Evolutionary conservation across 2,329 filamentous ascomycete species (phyloP).

Genomic region (Rhinocladiella similis): DNA sequence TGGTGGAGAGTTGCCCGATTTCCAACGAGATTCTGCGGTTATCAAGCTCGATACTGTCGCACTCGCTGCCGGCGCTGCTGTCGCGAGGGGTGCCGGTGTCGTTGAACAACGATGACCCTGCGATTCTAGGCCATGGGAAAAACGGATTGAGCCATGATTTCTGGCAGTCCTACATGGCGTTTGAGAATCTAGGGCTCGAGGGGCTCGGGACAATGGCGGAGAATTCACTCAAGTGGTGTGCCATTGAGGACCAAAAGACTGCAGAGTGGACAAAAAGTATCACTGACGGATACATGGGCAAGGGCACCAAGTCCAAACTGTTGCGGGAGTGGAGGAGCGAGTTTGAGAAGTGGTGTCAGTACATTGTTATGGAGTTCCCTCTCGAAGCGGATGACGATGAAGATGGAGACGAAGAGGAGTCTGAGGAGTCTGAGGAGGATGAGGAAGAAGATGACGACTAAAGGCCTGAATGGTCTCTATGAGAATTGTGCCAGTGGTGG

Average conservation of each 20-base stretch:
- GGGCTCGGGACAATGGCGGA: conserved; percentile 85
- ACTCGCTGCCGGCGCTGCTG: conserved; percentile 80
- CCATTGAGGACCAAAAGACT: conserved; percentile 75
- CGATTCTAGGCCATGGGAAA: conserved; percentile 79
- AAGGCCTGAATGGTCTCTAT: conserved; percentile 15
- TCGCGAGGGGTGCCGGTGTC: conserved; percentile 81
- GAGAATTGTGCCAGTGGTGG: conserved; percentile 1
- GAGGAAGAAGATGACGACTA: conserved; percentile 25
- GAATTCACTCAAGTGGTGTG: conserved; percentile 88
- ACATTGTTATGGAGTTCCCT: conserved; percentile 78
- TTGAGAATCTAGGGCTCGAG: conserved; percentile 86
- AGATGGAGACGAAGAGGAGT: conserved; percentile 27
- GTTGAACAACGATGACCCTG: conserved; percentile 88
- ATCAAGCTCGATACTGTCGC: conserved; percentile 71
- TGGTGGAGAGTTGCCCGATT: conserved; percentile 88
- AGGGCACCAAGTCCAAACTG: conserved; percentile 67
- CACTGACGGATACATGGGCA: conserved; percentile 70
- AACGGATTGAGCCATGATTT: conserved; percentile 89
- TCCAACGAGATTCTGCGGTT: conserved; percentile 85
- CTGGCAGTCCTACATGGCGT: conserved; percentile 88
- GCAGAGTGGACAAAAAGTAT: conserved; percentile 73
- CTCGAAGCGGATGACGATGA: conserved; percentile 49
- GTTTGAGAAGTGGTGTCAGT: conserved; percentile 89
- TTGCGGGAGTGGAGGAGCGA: conserved; percentile 76
- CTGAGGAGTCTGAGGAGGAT: conserved; percentile 28